Base-by-base conservation (phyloP, 257 asterid species). In the Mitragyna speciosa region DNA sequence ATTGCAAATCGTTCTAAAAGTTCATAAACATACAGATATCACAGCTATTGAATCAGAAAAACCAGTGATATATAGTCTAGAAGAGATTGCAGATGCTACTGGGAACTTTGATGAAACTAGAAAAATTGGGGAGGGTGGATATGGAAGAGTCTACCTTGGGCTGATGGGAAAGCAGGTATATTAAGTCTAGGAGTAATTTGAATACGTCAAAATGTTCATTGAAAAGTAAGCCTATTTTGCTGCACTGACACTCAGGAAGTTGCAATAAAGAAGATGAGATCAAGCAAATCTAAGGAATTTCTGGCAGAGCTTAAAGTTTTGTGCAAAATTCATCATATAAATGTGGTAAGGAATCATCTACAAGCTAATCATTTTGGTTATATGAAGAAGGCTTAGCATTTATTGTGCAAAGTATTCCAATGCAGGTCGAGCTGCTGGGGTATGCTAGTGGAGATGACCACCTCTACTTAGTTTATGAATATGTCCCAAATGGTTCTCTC, bases 231-330 rank as follows among this genome's bases (percentile, higher is more conserved):
- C 59, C 72, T 47, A 61, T 11, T 75, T 61, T 76, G 70, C 59
- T 72, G 72, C 73, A 72, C 33, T 61, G 70, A 39, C 69, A 71
- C 61, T n/a, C 90, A 94, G 98, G 91, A 92, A 83, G 89, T 91
- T 81, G 98, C 98, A 78, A 82, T 94, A 84, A 94, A 94, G 90
- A 91, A 90, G 85, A 94, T 94, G 98, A 89, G 95, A 83, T 92
- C 97, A 7, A 90, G 87, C 88, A 89, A 88, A 85, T 87, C 93
- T n/a, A 94, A 91, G 87, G 98, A 94, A 84, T 94, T 94, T 86
- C 84, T 90, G 5, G 98, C 98, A 63, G 98, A 94, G 86, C 90
- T 94, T 76, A 92, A 86, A 76, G 97, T 90, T 76, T 83, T 94
- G 68, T 89, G 96, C 92, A 92, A 87, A 87, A 91, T 94, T 76